A percentile compares a stretch with the other conserved stretches of the same genome.
phyloP scores from a whole-genome alignment of 1,139 yeast species.

The Geotrichum europaeum region DNA sequence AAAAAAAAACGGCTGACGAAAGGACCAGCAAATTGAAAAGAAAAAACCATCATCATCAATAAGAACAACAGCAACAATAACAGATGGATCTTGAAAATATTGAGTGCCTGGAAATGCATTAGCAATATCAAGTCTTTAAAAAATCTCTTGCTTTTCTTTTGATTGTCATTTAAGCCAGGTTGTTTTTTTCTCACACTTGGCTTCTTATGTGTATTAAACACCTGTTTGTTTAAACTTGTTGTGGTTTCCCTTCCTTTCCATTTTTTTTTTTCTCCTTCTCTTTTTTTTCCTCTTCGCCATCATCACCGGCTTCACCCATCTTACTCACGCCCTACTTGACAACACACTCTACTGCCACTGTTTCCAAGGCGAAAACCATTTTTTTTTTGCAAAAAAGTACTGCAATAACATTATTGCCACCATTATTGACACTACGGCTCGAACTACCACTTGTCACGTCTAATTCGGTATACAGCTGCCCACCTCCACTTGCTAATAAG shows the following conservation, averaged over 20 bases:
- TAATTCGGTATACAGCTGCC: not conserved
- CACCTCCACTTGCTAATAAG: not conserved
- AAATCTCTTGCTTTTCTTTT: too few relatives aligned
- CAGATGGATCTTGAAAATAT: too few relatives aligned
- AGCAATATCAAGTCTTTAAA: too few relatives aligned
- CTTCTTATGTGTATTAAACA: too few relatives aligned
- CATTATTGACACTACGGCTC: not conserved
- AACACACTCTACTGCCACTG: not conserved
- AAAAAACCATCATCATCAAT: too few relatives aligned
- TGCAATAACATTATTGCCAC: not conserved
- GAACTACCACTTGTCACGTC: not conserved
- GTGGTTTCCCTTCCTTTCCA: not conserved
- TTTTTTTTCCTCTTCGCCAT: not conserved
- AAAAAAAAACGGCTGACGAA: too few relatives aligned
- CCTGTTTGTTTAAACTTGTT: not conserved
- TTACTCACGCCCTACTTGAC: not conserved
- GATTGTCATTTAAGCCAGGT: too few relatives aligned
- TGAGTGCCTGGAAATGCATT: too few relatives aligned
- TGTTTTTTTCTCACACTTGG: too few relatives aligned
- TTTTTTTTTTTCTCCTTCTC: not conserved
- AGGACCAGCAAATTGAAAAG: too few relatives aligned
- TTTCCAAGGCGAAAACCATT: not conserved
- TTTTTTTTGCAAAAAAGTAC: not conserved
- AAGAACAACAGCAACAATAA: too few relatives aligned
- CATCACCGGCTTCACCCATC: not conserved